Conservation (phyloP, 1,284 basidiomycete species). For the Lentinula novae-zelandiae region DNA sequence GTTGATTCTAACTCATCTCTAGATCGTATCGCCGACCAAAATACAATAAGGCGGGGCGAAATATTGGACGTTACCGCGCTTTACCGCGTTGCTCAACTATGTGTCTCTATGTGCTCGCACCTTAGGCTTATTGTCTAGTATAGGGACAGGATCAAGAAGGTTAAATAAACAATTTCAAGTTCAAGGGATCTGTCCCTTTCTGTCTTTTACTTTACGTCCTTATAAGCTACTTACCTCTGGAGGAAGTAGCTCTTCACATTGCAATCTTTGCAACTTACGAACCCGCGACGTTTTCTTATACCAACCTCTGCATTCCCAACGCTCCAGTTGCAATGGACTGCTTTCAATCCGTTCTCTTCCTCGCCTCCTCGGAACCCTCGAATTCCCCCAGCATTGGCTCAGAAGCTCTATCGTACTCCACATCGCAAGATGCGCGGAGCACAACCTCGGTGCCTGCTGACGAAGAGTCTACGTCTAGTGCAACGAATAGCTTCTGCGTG, state of each 20-base stretch:
- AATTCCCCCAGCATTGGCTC: no score
- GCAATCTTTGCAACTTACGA: background rate
- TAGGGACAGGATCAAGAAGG: background rate
- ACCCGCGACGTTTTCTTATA: background rate
- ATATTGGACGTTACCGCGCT: background rate
- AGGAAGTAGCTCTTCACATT: background rate
- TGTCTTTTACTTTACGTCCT: background rate
- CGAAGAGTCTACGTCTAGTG: background rate
- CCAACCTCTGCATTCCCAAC: background rate
- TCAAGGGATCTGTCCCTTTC: background rate
- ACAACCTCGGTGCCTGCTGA: background rate
- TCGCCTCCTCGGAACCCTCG: background rate
- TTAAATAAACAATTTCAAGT: background rate
- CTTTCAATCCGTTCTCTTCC: background rate
- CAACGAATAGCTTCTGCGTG: constrained; percentile 3
- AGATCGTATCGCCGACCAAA: background rate
- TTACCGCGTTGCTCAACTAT: background rate
- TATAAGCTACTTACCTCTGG: background rate
- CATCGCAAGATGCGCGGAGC: background rate
- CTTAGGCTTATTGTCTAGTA: background rate
- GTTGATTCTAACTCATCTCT: background rate
- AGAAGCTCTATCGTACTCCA: background rate
- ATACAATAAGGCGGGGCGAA: background rate
- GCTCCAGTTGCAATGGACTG: background rate
- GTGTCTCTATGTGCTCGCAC: background rate